Base-by-base conservation (phyloP, 73 alveolate genomes). In the Symbiodinium pilosum region DNA sequence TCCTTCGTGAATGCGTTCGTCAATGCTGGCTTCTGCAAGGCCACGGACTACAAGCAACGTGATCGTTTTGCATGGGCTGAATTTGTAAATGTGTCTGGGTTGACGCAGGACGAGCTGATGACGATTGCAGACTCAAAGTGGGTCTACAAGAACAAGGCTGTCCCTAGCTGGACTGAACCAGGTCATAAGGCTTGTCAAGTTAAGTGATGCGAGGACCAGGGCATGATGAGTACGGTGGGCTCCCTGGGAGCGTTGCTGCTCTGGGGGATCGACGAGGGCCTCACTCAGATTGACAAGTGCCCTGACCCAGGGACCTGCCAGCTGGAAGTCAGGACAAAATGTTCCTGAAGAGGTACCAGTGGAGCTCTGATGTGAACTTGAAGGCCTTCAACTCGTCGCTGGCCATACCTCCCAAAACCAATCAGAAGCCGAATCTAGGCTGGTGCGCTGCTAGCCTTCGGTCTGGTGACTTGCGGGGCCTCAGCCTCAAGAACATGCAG, bases 21-120 rank as follows among this genome's bases (percentile, higher is more conserved):
- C 38, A 99, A 99, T 96, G 99, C 99, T 39, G 99, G 99, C 43
- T 99, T 98, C 99, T 99, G 99, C 93, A 99, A 99, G 81, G 99
- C 93, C 30, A 11, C 9, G 8, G 83, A 21, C 32, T 6, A 14
- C n/a, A n/a, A n/a, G n/a, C 14, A 54, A 18, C n/a, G 24, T 24
- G 75, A 24, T 14, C 75, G 14, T 18, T 18, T 18, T 14, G 24
- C n/a, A 54, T 32, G 26, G 44, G 26, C 12, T 38, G 7, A 20
- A 77, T 8, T n/a, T n/a, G 47, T 5, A 7, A 16, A 14, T 28
- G 44, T 11, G 51, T n/a, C 9, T 77, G 26, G 34, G 34, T 12
- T 26, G 47, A 36, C 8, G 40, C 92, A 93, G 98, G 98, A 93
- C 30, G 98, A 93, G 93, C 92, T 93, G 69, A 93, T 93, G 98